These are phyloP conservation scores for Candida endomychidarum DNA, from an alignment of 805 yeast species.

Conservation along the genomic window DNA sequence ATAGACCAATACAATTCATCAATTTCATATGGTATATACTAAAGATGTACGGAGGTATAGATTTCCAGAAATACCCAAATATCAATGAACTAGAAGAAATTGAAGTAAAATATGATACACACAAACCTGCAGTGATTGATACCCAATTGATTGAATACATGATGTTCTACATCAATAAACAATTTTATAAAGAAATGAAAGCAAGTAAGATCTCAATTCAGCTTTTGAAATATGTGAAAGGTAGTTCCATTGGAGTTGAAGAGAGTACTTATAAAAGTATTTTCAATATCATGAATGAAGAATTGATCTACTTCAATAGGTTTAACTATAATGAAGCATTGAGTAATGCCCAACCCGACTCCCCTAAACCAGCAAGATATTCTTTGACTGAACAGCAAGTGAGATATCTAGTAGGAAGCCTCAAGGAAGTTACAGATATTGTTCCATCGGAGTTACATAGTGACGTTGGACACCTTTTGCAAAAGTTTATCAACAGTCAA, in stretches of 20 bases:
- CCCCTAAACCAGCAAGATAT: background rate
- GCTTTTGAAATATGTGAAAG: conserved; percentile 3
- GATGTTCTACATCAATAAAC: conserved; percentile 28
- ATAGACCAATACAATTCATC: conserved; percentile 29
- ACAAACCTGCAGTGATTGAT: conserved; percentile 22
- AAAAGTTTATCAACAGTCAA: conserved; percentile 1
- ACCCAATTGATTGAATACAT: conserved; percentile 32
- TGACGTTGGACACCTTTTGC: background rate
- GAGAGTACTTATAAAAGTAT: background rate
- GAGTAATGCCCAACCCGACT: background rate
- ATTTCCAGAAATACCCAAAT: conserved; percentile 9
- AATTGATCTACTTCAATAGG: conserved; percentile 8
- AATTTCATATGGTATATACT: conserved; percentile 33
- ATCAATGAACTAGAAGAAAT: conserved; percentile 4
- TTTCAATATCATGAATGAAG: conserved; percentile 4
- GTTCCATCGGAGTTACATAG: background rate
- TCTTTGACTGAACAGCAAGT: conserved; percentile 2
- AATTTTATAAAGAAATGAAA: conserved; percentile 7
- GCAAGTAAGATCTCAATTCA: conserved; percentile 7
- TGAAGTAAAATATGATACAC: conserved; percentile 4
- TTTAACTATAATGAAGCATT: conserved; percentile 8
- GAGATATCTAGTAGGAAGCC: conserved; percentile 3
- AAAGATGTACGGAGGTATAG: conserved; percentile 35
- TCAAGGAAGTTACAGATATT: background rate
- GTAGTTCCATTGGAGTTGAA: background rate